Evolutionary conservation across 169 alveolate genomes (phyloP).

Genomic region (Theileria luwenshuni): DNA sequence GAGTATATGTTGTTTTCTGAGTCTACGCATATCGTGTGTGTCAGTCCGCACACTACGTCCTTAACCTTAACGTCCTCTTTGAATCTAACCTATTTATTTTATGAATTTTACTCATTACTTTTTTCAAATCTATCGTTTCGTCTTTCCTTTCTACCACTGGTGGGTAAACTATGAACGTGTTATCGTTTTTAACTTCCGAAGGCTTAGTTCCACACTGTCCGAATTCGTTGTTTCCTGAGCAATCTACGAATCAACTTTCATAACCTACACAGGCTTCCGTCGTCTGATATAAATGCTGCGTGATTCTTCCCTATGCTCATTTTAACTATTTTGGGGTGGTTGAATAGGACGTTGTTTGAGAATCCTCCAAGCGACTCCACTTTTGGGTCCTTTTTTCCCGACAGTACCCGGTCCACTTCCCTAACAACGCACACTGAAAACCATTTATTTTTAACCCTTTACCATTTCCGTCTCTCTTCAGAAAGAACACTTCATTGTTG

Average conservation of each 20-base stretch:
- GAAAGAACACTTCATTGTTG: slow-evolving; percentile 37
- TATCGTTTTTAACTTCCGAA: neutral
- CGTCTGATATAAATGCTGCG: slow-evolving; percentile 57
- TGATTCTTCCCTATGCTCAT: slow-evolving; percentile 63
- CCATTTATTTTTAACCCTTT: neutral
- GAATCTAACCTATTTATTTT: slow-evolving; percentile 36
- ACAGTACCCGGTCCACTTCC: neutral
- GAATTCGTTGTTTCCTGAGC: slow-evolving; percentile 52
- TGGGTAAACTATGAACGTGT: slow-evolving; percentile 20
- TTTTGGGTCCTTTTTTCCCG: neutral
- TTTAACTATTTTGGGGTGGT: slow-evolving; percentile 22
- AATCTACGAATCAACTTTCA: slow-evolving; percentile 1
- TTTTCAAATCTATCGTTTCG: slow-evolving; percentile 21
- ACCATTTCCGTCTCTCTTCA: slow-evolving; percentile 29
- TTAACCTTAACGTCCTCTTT: slow-evolving; percentile 26
- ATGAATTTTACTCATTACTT: slow-evolving; percentile 12
- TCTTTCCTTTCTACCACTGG: neutral
- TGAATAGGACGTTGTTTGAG: neutral
- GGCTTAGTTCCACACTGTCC: slow-evolving; percentile 69
- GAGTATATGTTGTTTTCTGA: slow-evolving; percentile 51
- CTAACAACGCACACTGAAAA: slow-evolving; percentile 20
- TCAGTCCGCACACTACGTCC: slow-evolving; percentile 58
- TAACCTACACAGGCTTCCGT: slow-evolving; percentile 51
- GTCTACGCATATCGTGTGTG: slow-evolving; percentile 64
- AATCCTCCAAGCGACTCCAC: neutral